Base-by-base conservation (phyloP, 257 asterid genomes). In the Apocynum venetum region DNA sequence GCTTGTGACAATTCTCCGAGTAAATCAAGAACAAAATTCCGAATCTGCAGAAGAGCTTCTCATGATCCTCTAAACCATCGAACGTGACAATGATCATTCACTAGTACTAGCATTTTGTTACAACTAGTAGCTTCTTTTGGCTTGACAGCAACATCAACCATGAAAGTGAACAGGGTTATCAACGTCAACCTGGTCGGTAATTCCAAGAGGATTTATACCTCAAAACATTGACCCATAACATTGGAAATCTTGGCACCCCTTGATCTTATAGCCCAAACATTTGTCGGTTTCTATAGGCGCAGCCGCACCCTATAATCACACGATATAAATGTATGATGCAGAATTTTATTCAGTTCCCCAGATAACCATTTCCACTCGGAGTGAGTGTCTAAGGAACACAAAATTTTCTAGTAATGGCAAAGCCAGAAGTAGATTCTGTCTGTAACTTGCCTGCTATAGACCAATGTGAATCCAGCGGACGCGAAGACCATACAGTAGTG, bases 401-500 rank as follows among this genome's bases (percentile, higher is more conserved):
- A 15, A 36, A 25, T 14, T 41, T 35, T 63, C 8, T 1, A 51
- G 10, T 66, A 68, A 87, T 85, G 91, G 89, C 82, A 1, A 65
- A 79, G 17, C 8, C 8, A 55, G 20, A 74, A 48, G 73, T 53
- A 41, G 12, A 36, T 3, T 19, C 46, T 47, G 48, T 61, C 60
- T 9, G 25, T 46, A 52, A 69, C 65, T 87, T 90, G 55, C 91
- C 89, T 0, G 77, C 56, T 0, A 31, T 92, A 14, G 55, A 82
- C 68, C 73, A 82, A 63, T 90, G 95, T 19, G 81, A 78, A 31
- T 81, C 92, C 56, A n/a, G 51, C 4, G 87, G 84, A 7, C 86
- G 87, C 2, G 88, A 85, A 52, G 82, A 86, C 3, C 89, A 87
- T 40, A 78, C 91, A 0, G 86, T 84, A 4, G 93, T 89, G 0